Evolutionary conservation across 23 red algal genomes (phyloP).

Genomic region (Gracilaria gracilis): DNA sequence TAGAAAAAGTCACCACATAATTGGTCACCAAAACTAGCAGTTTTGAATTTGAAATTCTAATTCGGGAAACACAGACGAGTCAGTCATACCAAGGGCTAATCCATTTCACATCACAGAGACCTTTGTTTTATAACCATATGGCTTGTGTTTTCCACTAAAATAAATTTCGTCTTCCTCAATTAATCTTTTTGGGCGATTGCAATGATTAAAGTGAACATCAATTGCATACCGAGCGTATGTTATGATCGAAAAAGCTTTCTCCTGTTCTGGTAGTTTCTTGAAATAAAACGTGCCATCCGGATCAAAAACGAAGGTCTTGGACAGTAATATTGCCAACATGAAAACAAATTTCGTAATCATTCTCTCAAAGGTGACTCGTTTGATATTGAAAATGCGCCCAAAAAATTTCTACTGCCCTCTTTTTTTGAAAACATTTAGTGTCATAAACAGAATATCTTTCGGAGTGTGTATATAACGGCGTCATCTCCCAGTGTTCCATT

Average conservation of each 20-base stretch:
- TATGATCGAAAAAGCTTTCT: neutral
- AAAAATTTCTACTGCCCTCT: constrained; percentile 10
- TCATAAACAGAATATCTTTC: constrained; percentile 54
- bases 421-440: neutral
- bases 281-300: neutral
- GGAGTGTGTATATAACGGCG: neutral
- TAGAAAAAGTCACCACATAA: too few species aligned
- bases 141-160: constrained; percentile 23
- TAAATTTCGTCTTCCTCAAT: constrained; percentile 10
- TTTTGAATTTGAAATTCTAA: too few species aligned
- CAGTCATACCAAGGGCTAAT: neutral
- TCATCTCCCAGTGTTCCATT: neutral
- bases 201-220: constrained; percentile 9
- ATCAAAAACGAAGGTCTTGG: neutral
- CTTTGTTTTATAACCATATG: constrained; percentile 21
- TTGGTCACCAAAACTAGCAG: too few species aligned
- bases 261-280: neutral
- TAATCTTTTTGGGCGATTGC: neutral
- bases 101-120: constrained; percentile 10
- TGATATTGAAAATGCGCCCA: neutral
- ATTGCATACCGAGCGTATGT: neutral
- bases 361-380: neutral
- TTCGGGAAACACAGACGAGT: too few species aligned
- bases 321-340: neutral
- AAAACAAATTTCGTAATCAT: constrained; percentile 3